Base-by-base conservation (phyloP, 108 stramenopile species). In the Discostella stelligeroides region DNA sequence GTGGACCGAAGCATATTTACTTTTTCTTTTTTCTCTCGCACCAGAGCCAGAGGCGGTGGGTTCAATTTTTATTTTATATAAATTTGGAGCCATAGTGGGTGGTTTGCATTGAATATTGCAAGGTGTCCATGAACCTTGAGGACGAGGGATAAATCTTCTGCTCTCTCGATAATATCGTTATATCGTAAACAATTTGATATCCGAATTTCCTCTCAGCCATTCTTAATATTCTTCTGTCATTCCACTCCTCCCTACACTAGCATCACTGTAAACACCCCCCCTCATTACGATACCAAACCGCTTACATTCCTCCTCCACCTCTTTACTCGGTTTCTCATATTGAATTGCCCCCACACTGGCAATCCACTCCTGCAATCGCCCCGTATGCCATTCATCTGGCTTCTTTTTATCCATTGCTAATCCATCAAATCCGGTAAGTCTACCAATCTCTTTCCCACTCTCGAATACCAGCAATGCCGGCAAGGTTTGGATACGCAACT, bases 391-490 rank as follows among this genome's bases (percentile, higher is more conserved):
- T 60, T 90, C 79, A 66, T 91, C 88, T 20, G 88, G 86, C 56
- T 86, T 75, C 13, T 68, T 79, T 8, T 72, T 30, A 59, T 82
- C 71, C 10, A 50, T 10, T 1, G 82, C 74, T 57, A 95, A 60
- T 24, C 84, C 89, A 40, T 91, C 87, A 74, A 95, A 95, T 13
- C 95, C 95, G 14, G 73, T 78, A 61, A 92, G 53, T 20, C 89
- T 76, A 56, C 87, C 89, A 34, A 90, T 72, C 29, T 79, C 70
- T 41, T 85, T 89, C 8, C 97, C 98, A 62, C 91, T 70, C 40
- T 81, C 76, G 70, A 96, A 96, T 8, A 95, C 84, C 12, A 96
- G 41, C 15, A 96, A 28, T 8, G 91, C 79, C 0, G 94, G 95
- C 14, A 96, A 56, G 4, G 90, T 91, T 57, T 67, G 59, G 10